phyloP scores from a whole-genome alignment of 148 eudicot genomes.

The Fallopia convolvulus region DNA sequence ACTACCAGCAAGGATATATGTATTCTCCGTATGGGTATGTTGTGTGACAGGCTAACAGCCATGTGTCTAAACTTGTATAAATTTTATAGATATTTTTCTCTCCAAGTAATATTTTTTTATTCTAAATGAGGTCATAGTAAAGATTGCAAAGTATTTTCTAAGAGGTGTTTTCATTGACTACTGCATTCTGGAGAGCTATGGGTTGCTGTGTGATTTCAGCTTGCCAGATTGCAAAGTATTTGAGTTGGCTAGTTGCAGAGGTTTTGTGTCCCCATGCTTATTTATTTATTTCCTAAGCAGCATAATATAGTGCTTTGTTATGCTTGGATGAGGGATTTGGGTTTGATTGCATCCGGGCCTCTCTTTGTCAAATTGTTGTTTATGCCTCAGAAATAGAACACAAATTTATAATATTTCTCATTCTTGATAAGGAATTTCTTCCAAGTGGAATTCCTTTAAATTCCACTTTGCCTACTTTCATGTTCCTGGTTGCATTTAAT shows the following conservation, averaged over 20 bases:
- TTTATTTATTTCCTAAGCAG: neutral
- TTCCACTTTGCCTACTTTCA: neutral
- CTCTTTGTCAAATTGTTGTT: neutral
- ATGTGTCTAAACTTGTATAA: neutral
- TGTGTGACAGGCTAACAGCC: neutral
- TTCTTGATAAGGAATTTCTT: neutral
- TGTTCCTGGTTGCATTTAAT: neutral
- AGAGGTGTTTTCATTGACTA: neutral
- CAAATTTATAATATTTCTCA: neutral
- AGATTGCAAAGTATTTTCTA: neutral
- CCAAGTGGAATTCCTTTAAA: neutral
- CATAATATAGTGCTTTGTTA: neutral
- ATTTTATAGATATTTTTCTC: neutral
- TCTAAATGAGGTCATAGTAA: neutral
- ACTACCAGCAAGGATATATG: slow-evolving; percentile 68
- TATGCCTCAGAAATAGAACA: neutral
- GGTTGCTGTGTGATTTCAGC: neutral
- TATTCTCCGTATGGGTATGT: slow-evolving; percentile 78
- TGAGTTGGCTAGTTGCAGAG: neutral
- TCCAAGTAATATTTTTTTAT: neutral
- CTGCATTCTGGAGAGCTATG: neutral
- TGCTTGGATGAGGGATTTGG: neutral
- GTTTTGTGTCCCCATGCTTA: neutral
- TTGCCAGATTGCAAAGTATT: neutral
- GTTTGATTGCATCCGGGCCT: neutral